Evolutionary conservation across 2,329 filamentous ascomycete genomes (phyloP).

Genomic region (Sclerotinia trifoliorum): DNA sequence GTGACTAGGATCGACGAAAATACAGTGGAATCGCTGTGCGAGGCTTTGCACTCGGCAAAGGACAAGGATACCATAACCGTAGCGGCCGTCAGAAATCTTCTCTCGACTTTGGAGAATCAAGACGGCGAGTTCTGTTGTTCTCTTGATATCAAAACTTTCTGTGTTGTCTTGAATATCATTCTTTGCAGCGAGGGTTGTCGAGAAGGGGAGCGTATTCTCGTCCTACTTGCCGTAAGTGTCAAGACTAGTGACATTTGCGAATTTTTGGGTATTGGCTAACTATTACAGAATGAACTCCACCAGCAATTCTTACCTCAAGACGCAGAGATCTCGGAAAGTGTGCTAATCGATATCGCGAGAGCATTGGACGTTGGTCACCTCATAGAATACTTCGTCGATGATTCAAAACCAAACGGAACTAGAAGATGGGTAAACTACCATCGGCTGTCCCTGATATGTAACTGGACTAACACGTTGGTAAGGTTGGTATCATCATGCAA

Average conservation of each 20-base stretch:
- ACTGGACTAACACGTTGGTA: conserved; percentile 7
- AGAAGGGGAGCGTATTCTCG: conserved; percentile 33
- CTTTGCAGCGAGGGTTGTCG: conserved; percentile 29
- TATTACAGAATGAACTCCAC: conserved; percentile 28
- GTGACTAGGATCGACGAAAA: background rate
- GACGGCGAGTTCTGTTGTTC: conserved; percentile 29
- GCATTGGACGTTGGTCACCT: background rate
- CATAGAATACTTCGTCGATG: conserved; percentile 31
- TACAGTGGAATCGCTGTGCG: conserved; percentile 1
- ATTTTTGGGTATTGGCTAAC: conserved; percentile 5
- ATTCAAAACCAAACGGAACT: conserved; percentile 22
- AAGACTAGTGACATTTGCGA: background rate
- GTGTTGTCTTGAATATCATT: conserved; percentile 27
- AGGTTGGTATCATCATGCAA: conserved; percentile 36
- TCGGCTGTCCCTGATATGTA: background rate
- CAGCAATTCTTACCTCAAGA: conserved; percentile 2
- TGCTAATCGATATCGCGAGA: conserved; percentile 6
- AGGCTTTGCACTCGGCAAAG: conserved; percentile 9
- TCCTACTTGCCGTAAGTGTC: conserved; percentile 34
- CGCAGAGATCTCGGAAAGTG: background rate
- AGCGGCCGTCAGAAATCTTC: conserved; percentile 16
- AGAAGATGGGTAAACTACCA: conserved; percentile 35
- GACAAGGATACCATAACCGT: background rate
- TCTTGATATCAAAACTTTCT: conserved; percentile 29
- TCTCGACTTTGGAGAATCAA: conserved; percentile 27